A percentile compares a stretch with the other conserved stretches of the same genome.
These are phyloP conservation scores for Mycena indigotica DNA, from an alignment of 768 basidiomycete genomes.

Conservation along the genomic window DNA sequence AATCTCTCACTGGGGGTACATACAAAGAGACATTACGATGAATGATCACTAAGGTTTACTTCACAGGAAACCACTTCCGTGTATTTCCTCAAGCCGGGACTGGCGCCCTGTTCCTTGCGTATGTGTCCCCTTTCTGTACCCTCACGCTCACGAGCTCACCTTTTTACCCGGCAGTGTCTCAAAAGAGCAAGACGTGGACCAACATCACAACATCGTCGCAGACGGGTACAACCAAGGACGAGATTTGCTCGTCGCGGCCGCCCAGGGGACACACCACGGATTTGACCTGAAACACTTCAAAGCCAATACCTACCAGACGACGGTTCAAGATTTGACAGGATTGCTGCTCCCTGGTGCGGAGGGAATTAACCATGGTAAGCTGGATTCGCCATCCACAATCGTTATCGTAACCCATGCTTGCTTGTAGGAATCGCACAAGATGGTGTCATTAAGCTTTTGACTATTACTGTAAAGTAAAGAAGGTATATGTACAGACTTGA, in stretches of 20 bases:
- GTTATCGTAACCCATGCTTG: too few species aligned
- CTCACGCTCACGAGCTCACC: not conserved
- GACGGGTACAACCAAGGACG: constrained; percentile 50
- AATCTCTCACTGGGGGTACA: not conserved
- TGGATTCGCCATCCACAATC: too few species aligned
- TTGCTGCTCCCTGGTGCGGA: constrained; percentile 40
- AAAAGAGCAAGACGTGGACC: constrained; percentile 38
- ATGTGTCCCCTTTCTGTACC: constrained; percentile 17
- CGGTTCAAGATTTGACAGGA: constrained; percentile 38
- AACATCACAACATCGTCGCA: constrained; percentile 40
- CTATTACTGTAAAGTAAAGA: constrained; percentile 38
- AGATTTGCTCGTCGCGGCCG: constrained; percentile 38
- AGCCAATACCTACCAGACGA: constrained; percentile 37
- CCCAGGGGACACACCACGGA: constrained; percentile 36
- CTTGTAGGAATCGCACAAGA: constrained; percentile 50
- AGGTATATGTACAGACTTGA: not conserved
- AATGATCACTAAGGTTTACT: constrained; percentile 34
- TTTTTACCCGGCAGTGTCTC: constrained; percentile 36
- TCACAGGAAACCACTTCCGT: constrained; percentile 47
- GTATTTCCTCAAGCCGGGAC: constrained; percentile 47
- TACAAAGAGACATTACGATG: too few species aligned
- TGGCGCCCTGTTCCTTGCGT: constrained; percentile 49
- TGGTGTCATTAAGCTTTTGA: constrained; percentile 46
- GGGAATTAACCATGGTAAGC: constrained; percentile 51
- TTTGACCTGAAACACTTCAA: constrained; percentile 9